Conservation (phyloP, 2,329 filamentous ascomycete species). For the Cadophora sp. region DNA sequence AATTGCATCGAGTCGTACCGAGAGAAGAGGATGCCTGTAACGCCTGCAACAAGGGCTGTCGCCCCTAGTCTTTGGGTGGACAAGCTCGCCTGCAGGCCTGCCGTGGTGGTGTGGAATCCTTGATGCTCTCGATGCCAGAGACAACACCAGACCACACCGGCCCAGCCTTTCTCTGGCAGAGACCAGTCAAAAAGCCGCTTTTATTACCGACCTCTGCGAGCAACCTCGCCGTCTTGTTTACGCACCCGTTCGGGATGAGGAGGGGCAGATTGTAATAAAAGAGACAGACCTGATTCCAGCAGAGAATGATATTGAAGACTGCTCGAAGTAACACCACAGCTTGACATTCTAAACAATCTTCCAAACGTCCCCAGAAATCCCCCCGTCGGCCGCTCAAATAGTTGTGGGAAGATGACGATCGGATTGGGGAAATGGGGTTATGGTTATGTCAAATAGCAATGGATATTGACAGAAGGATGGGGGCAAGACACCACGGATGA, state of each 20-base stretch:
- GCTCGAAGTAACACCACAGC: neutral
- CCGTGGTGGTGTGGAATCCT: slow-evolving; percentile 9
- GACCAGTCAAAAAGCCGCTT: neutral
- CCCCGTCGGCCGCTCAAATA: neutral
- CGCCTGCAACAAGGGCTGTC: neutral
- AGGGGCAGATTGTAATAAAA: neutral
- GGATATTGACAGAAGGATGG: neutral
- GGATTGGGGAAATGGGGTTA: neutral
- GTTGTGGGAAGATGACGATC: neutral
- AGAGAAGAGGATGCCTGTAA: slow-evolving; percentile 15
- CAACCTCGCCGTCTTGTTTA: neutral
- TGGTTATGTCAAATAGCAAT: neutral
- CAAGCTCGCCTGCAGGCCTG: slow-evolving; percentile 11
- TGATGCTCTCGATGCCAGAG: slow-evolving; percentile 12
- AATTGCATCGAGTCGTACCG: slow-evolving; percentile 17
- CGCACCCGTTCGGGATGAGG: neutral
- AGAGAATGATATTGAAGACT: neutral
- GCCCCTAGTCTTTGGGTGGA: slow-evolving; percentile 1
- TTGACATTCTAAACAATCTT: neutral
- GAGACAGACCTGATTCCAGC: neutral
- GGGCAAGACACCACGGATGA: neutral
- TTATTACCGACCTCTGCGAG: slow-evolving; percentile 1
- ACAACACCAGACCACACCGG: slow-evolving; percentile 10
- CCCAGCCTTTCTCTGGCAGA: neutral
- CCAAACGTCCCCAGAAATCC: neutral